Evolutionary conservation across 345 rosid species (phyloP), one percentile per base, ranked within the genome.

Genomic region (Nephelium lappaceum): DNA sequence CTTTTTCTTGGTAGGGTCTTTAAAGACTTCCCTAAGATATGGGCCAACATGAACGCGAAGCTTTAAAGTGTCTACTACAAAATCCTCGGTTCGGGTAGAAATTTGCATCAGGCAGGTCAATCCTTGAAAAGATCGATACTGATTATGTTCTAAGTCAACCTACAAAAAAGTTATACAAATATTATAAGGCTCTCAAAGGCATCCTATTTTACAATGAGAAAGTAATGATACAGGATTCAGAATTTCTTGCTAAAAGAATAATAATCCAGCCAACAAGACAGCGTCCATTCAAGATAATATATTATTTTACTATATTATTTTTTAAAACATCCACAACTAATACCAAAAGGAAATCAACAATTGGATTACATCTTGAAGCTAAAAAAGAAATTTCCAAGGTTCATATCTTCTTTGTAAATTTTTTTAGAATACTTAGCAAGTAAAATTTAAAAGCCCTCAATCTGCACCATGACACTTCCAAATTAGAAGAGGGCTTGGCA

Each of bases 101-200:
- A 96, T 89, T 93, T 96, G 99, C 90, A 96, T 96, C 88, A 94
- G 86, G 86, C 99, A 95, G 64, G 98, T 93, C 85, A 93, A 77
- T 65, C 99, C 99, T 91, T 91, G 99, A 77, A 93, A 95, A 47
- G 98, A 91, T 66, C 98, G 93, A 86, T 95, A 95, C 38, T 93
- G 98, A 82, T 95, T 95, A 84, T 95, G 98, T 84, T 95, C 99
- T 90, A 95, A 79, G 85, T 95, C 99, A 81, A 93, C 99, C 99
- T 95, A 76, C 41, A 83, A 38, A 77, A 75, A 72, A 43, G 49
- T 36, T 24, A 53, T 31, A 36, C 53, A 79, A 62, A 66, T 67
- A 70, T 68, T 55, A 71, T 25, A 69, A 31, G 21, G n/a, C 61
- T 41, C 15, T 8, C 27, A 60, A 3, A n/a, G 27, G 3, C 36